Evolutionary conservation across 1,284 basidiomycete genomes (phyloP), one percentile per base, ranked within the genome.

Genomic region (Volvariella volvacea): DNA sequence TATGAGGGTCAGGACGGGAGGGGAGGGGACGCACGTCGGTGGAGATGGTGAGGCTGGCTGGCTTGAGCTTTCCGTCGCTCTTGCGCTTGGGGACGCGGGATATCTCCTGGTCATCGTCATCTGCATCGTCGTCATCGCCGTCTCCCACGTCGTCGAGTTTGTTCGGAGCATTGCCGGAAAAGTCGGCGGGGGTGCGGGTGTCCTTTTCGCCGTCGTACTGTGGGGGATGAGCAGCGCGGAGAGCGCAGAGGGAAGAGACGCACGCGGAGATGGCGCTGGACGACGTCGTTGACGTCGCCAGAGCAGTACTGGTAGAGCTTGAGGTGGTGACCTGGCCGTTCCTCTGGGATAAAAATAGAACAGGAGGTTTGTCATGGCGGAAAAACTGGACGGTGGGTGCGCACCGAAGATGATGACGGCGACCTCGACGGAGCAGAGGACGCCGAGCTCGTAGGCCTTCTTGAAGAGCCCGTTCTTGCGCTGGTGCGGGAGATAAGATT

Each of bases 401-500:
- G 41, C 43, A 75, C 77, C 75, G 43, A 79, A 79, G 55, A 79
- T 79, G 54, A 79, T 73, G 52, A 78, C 76, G 1, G 76, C 76
- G 2, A 78, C 75, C 44, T 78, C 76, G 44, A 78, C 76, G 1
- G 71, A 74, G 53, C 76, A 78, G 7, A 78, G 66, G 10, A 92
- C 88, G 25, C 88, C 88, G 38, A 92, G 80, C 65, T 92, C 89
- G 62, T 90, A 89, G 0, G 88, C 89, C 61, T 92, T 92, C 63
- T 92, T 92, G 80, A 92, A 91, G 45, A 92, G 76, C 2, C 89
- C 89, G 48, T 88, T 88, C 70, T 91, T 91, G 55, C 88, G 74
- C 83, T 87, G 66, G 50, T 6, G 34, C 34, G 7, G n/a, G 58
- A 49, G 56, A 63, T 60, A 64, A 64, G 64, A 61, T 66, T 66